Conservation (phyloP, 169 alveolate genomes). For the Theileria parva region DNA sequence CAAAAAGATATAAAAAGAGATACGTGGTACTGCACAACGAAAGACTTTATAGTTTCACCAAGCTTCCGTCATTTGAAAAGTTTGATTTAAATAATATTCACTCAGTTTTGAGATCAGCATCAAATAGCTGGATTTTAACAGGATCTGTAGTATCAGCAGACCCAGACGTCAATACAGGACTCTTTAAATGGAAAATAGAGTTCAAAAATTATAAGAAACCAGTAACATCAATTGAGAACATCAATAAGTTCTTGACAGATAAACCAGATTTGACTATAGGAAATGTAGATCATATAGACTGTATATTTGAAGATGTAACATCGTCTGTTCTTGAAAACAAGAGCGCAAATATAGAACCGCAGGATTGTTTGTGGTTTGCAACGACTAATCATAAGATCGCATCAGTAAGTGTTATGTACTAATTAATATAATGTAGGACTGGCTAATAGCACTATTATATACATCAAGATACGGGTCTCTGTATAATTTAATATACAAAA, state of each 20-base stretch:
- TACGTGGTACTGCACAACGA: slow-evolving; percentile 56
- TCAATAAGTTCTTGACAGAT: background rate
- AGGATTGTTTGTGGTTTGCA: slow-evolving; percentile 57
- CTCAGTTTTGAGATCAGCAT: slow-evolving; percentile 20
- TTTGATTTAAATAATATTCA: slow-evolving; percentile 23
- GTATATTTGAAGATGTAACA: slow-evolving; percentile 41
- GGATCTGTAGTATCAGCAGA: slow-evolving; percentile 63
- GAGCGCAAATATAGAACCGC: slow-evolving; percentile 7
- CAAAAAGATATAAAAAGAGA: slow-evolving; percentile 57
- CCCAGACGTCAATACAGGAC: slow-evolving; percentile 26
- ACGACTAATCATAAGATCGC: slow-evolving; percentile 64
- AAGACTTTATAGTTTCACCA: slow-evolving; percentile 50
- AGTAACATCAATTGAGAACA: slow-evolving; percentile 12
- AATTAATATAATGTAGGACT: slow-evolving; percentile 28
- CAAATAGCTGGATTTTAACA: slow-evolving; percentile 64
- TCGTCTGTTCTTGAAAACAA: slow-evolving; percentile 5
- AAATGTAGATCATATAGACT: slow-evolving; percentile 12
- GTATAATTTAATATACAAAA: slow-evolving; percentile 47
- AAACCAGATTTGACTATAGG: slow-evolving; percentile 13
- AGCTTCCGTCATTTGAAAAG: slow-evolving; percentile 35
- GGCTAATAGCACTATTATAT: slow-evolving; percentile 53
- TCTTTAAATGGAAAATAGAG: slow-evolving; percentile 45
- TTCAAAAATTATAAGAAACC: slow-evolving; percentile 23
- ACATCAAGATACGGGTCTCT: slow-evolving; percentile 64
- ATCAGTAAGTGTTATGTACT: slow-evolving; percentile 22